Evolutionary conservation across 768 basidiomycete genomes (phyloP).

Genomic region (Russula emetica): DNA sequence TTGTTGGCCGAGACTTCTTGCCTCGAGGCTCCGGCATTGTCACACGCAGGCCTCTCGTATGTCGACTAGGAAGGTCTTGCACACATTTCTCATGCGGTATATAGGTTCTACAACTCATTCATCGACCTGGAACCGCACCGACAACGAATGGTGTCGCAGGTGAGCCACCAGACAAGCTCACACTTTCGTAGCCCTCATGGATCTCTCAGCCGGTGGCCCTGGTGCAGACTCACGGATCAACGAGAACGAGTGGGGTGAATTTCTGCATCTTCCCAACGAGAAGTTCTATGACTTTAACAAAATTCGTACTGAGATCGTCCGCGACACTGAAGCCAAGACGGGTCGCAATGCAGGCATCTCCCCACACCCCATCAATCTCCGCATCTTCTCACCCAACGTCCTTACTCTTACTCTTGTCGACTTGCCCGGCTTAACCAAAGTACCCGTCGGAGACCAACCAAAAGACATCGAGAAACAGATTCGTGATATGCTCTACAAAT

Average conservation of each 20-base stretch:
- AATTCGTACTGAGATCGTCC: constrained; percentile 93
- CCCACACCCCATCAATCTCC: constrained; percentile 93
- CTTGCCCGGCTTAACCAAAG: constrained; percentile 91
- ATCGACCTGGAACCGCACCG: constrained; percentile 57
- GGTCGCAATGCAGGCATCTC: constrained; percentile 98
- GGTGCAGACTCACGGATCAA: constrained; percentile 74
- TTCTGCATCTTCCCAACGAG: constrained; percentile 91
- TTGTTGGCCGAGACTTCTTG: constrained; percentile 96
- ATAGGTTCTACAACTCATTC: constrained; percentile 91
- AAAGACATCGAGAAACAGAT: constrained; percentile 98
- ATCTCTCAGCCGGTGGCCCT: constrained; percentile 35
- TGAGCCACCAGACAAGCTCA: constrained; percentile 16
- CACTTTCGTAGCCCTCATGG: neutral
- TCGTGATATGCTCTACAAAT: constrained; percentile 92
- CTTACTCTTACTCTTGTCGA: constrained; percentile 97
- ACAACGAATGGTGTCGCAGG: constrained; percentile 43
- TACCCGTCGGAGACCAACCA: constrained; percentile 94
- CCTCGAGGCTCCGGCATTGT: constrained; percentile 99
- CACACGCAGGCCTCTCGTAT: constrained; percentile 90
- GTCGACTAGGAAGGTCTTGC: constrained; percentile 29
- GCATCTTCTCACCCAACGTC: constrained; percentile 96
- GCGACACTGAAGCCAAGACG: constrained; percentile 97
- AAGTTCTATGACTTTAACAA: constrained; percentile 98
- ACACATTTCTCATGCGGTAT: constrained; percentile 9
- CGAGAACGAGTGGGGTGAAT: constrained; percentile 97